phyloP scores from a whole-genome alignment of 805 yeast genomes.

The Cyberlindnera nakhonratchasimensis region DNA sequence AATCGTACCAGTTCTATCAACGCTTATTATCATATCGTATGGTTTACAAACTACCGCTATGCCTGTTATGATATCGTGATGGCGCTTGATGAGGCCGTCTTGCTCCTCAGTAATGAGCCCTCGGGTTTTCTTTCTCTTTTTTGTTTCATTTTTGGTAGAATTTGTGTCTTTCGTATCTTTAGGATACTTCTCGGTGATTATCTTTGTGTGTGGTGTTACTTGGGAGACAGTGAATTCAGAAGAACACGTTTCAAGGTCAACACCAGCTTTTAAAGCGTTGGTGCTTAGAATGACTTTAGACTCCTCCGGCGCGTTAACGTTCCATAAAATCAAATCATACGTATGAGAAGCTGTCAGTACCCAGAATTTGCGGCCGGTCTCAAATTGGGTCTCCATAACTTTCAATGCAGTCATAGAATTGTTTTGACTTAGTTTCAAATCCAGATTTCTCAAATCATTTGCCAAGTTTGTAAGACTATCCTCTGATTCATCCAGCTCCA shows the following conservation, averaged over 20 bases:
- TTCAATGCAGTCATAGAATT: slow-evolving; percentile 21
- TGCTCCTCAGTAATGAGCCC: slow-evolving; percentile 42
- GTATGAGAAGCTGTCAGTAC: slow-evolving; percentile 16
- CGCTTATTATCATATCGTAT: slow-evolving; percentile 58
- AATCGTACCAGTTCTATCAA: slow-evolving; percentile 63
- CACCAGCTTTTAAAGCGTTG: slow-evolving; percentile 9
- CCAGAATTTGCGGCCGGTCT: slow-evolving; percentile 22
- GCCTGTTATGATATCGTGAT: slow-evolving; percentile 49
- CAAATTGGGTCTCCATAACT: slow-evolving; percentile 20
- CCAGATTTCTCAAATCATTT: slow-evolving; percentile 5
- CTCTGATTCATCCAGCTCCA: slow-evolving; percentile 16
- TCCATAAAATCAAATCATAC: slow-evolving; percentile 35
- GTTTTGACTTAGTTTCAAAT: slow-evolving; percentile 3
- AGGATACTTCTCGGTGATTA: slow-evolving; percentile 37
- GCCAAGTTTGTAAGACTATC: neutral
- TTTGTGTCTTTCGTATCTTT: slow-evolving; percentile 6
- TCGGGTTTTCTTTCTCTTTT: slow-evolving; percentile 25
- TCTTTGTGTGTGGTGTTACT: slow-evolving; percentile 36
- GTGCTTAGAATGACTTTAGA: slow-evolving; percentile 32
- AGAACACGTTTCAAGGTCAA: slow-evolving; percentile 8
- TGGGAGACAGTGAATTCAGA: slow-evolving; percentile 26
- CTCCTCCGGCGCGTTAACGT: slow-evolving; percentile 28
- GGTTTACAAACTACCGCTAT: slow-evolving; percentile 47
- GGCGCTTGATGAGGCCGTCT: slow-evolving; percentile 40
- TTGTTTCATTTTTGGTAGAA: slow-evolving; percentile 6